Percentiles rank a stretch among this genome's conserved stretches.
These are phyloP conservation scores for Hypoxylon sp. DNA, from an alignment of 2,329 filamentous ascomycete genomes.

Conservation along the genomic window DNA sequence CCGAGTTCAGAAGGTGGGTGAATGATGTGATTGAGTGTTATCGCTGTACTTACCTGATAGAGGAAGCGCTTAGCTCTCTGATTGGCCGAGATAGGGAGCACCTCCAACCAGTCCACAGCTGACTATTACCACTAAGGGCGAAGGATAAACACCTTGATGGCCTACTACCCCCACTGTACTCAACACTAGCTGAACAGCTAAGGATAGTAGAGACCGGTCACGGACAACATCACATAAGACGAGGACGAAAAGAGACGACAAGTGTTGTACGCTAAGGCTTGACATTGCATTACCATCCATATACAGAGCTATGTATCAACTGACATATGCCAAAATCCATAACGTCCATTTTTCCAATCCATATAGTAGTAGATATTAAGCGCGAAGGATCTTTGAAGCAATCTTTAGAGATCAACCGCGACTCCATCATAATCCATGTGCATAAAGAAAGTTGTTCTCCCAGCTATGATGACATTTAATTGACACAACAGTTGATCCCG, in stretches of 20 bases:
- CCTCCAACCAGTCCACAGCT: background rate
- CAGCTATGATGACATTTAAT: constrained; percentile 45
- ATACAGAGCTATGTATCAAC: constrained; percentile 63
- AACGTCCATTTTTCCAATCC: constrained; percentile 54
- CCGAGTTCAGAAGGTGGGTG: constrained; percentile 45
- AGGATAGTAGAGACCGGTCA: background rate
- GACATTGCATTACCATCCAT: constrained; percentile 56
- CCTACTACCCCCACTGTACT: background rate
- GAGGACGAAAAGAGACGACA: background rate
- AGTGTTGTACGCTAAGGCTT: constrained; percentile 44
- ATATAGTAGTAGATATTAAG: constrained; percentile 43
- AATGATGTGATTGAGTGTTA: constrained; percentile 21
- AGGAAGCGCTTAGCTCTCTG: background rate
- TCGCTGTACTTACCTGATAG: constrained; percentile 19
- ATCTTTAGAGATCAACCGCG: constrained; percentile 50
- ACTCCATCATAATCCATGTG: constrained; percentile 46
- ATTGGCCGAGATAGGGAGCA: constrained; percentile 20
- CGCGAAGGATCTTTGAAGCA: constrained; percentile 45
- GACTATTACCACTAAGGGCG: constrained; percentile 3
- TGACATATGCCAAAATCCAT: constrained; percentile 57
- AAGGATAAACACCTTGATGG: constrained; percentile 29
- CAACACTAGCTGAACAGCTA: background rate
- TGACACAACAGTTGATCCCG: constrained; percentile 52
- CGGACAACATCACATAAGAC: constrained; percentile 1
- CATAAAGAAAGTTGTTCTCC: constrained; percentile 37